Percentiles rank a stretch among this genome's conserved stretches.
These are phyloP conservation scores for Trichophyton verrucosum DNA, from an alignment of 2,329 filamentous ascomycete genomes.

Conservation along the genomic window DNA sequence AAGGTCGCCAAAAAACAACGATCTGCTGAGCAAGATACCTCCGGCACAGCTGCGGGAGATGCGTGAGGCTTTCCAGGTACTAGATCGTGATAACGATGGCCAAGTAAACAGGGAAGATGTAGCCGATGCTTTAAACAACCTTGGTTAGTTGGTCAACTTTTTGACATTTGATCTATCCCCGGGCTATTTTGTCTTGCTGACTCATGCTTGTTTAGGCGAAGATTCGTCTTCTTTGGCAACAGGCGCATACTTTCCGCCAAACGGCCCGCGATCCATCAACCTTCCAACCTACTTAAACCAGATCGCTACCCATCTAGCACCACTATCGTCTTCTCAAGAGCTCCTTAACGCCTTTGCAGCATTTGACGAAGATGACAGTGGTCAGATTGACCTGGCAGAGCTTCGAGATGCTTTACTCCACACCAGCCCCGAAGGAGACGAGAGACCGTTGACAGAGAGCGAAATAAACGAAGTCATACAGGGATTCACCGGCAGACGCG, in stretches of 20 bases:
- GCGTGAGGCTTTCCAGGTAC: conserved; percentile 83
- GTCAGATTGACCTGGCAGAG: conserved; percentile 75
- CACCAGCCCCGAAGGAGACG: conserved; percentile 64
- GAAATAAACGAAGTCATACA: conserved; percentile 81
- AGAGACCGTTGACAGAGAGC: conserved; percentile 47
- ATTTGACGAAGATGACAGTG: conserved; percentile 91
- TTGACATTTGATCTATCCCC: neutral
- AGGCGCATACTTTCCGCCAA: conserved; percentile 66
- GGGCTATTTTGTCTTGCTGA: neutral
- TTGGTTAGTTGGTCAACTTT: conserved; percentile 44
- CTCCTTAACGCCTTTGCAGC: conserved; percentile 83
- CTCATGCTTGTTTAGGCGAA: conserved; percentile 46
- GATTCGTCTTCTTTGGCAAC: conserved; percentile 59
- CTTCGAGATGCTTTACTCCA: conserved; percentile 71
- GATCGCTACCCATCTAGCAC: conserved; percentile 59
- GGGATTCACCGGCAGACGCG: conserved; percentile 72
- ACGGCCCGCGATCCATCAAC: conserved; percentile 58
- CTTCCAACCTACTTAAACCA: conserved; percentile 78
- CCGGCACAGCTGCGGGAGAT: conserved; percentile 74
- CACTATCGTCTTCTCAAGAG: conserved; percentile 65
- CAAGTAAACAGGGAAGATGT: conserved; percentile 72
- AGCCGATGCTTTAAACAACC: conserved; percentile 71
- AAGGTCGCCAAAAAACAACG: conserved; percentile 15
- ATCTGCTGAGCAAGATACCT: conserved; percentile 39
- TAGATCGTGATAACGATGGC: conserved; percentile 81